Conservation (phyloP, 768 basidiomycete genomes). For the Boletales sp. region DNA sequence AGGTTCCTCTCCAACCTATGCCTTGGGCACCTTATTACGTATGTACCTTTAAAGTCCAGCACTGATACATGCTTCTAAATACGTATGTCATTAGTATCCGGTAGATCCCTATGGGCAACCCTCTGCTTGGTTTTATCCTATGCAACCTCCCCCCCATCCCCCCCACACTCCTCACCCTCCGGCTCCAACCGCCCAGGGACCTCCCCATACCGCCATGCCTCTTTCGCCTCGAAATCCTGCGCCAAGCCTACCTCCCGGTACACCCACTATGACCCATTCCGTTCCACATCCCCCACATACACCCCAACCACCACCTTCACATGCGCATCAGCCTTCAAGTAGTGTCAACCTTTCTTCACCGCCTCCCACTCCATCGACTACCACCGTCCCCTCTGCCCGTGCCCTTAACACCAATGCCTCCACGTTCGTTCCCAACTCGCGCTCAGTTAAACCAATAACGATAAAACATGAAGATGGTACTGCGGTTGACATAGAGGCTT, state of each 20-base stretch:
- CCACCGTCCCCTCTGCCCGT: conserved; percentile 36
- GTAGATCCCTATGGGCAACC: conserved; percentile 47
- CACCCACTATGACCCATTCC: conserved; percentile 65
- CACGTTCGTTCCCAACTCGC: conserved; percentile 58
- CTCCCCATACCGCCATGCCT: conserved; percentile 49
- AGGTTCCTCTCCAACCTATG: conserved; percentile 38
- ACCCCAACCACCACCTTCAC: conserved; percentile 44
- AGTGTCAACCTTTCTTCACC: conserved; percentile 52
- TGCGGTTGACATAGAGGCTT: conserved; percentile 56
- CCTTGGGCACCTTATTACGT: conserved; percentile 56
- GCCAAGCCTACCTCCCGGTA: conserved; percentile 54
- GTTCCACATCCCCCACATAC: conserved; percentile 44
- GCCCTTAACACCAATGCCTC: conserved; percentile 60
- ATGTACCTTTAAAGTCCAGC: conserved; percentile 27
- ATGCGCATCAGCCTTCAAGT: conserved; percentile 41
- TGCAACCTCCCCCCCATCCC: conserved; percentile 42
- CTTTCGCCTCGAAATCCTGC: conserved; percentile 69
- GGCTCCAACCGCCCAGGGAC: conserved; percentile 35
- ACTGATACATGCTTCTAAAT: neutral
- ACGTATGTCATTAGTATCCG: conserved; percentile 33
- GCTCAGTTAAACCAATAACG: conserved; percentile 42
- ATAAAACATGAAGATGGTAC: conserved; percentile 64
- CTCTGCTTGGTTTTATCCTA: conserved; percentile 38
- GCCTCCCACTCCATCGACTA: conserved; percentile 63
- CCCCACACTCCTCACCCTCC: conserved; percentile 41